phyloP scores from a whole-genome alignment of 805 yeast genomes.

The Yarrowia deformans region DNA sequence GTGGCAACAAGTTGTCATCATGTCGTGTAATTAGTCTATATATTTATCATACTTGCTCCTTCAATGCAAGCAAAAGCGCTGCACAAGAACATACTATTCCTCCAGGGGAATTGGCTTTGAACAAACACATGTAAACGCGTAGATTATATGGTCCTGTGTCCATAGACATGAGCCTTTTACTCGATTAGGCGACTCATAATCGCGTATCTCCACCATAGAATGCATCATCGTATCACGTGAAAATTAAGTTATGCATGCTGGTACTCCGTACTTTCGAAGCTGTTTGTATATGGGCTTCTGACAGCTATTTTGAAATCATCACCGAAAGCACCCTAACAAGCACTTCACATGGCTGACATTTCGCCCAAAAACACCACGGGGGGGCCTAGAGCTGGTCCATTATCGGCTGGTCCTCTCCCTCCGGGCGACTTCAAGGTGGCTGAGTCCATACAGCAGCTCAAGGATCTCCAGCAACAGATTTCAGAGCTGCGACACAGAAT shows the following conservation, averaged over 20 bases:
- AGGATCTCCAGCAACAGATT: slow-evolving; percentile 21
- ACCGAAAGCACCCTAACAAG: background rate
- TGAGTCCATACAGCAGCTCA: slow-evolving; percentile 26
- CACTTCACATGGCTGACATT: slow-evolving; percentile 21
- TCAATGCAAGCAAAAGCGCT: too few relatives aligned
- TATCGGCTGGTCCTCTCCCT: background rate
- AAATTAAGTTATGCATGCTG: slow-evolving; percentile 23
- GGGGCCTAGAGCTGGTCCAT: background rate
- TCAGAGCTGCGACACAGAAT: slow-evolving; percentile 30
- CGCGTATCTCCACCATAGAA: too few relatives aligned
- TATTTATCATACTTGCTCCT: too few relatives aligned
- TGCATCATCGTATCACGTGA: slow-evolving; percentile 50
- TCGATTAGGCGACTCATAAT: too few relatives aligned
- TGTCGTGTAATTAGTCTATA: slow-evolving; percentile 2
- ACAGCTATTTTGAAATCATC: background rate
- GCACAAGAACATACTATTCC: too few relatives aligned
- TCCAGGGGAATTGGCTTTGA: too few relatives aligned
- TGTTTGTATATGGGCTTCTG: background rate
- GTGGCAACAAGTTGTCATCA: background rate
- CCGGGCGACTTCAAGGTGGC: slow-evolving; percentile 20
- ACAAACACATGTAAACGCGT: too few relatives aligned
- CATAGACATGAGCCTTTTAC: too few relatives aligned
- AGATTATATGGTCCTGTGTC: too few relatives aligned
- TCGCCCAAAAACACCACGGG: slow-evolving; percentile 34
- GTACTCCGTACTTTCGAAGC: background rate